Evolutionary conservation across 371 early-diverging fungal genomes (phyloP).

Genomic region (Mortierella sp.): DNA sequence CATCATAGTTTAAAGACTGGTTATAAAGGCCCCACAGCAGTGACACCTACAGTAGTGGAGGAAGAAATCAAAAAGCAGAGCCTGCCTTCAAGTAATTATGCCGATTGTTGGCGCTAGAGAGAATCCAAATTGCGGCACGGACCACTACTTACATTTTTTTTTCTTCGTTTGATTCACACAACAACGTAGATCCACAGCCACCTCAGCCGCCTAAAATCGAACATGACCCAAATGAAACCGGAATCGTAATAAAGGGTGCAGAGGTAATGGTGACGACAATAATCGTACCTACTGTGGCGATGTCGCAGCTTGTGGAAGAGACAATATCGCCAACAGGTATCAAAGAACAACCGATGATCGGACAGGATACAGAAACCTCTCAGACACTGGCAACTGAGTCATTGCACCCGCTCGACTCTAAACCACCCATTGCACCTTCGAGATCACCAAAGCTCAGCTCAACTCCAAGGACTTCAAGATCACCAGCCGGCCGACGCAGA

Average conservation of each 20-base stretch:
- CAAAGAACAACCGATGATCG: background rate
- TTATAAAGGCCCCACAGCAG: background rate
- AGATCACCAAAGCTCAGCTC: background rate
- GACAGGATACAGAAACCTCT: background rate
- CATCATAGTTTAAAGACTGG: slow-evolving; percentile 26
- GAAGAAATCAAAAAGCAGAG: background rate
- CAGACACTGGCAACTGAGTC: slow-evolving; percentile 2
- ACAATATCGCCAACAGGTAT: background rate
- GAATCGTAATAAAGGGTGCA: slow-evolving; percentile 6
- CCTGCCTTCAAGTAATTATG: background rate
- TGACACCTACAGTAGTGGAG: slow-evolving; percentile 6
- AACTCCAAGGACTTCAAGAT: background rate
- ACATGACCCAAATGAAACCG: background rate
- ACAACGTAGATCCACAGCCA: background rate
- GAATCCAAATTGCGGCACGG: background rate
- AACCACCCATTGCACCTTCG: background rate
- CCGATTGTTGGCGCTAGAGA: too few species aligned
- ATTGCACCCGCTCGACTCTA: background rate
- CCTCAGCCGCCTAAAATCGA: background rate
- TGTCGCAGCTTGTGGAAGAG: background rate
- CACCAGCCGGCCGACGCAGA: background rate
- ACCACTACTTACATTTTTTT: too few species aligned
- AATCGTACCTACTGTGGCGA: background rate
- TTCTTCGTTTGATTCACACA: background rate
- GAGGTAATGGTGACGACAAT: slow-evolving; percentile 10